Percentiles rank a stretch among this genome's conserved stretches.
Evolutionary conservation across 352 stramenopile genomes (phyloP).

Genomic region (Globisporangium orthogonon): DNA sequence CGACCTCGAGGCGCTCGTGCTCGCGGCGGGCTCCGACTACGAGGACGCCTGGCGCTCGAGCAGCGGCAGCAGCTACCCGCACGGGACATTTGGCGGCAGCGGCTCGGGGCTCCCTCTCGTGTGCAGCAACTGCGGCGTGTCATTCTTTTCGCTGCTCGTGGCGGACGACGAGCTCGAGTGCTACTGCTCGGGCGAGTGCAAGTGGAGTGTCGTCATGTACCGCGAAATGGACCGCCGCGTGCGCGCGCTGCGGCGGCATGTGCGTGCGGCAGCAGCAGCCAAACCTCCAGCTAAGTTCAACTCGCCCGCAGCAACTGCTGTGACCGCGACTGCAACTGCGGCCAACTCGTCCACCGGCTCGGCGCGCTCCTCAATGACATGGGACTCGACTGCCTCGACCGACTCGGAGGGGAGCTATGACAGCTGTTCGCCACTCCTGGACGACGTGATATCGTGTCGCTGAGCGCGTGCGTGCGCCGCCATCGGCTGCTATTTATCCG

Average conservation of each 20-base stretch:
- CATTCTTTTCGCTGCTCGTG: conserved; percentile 74
- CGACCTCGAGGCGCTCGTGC: conserved; percentile 38
- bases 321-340: no score
- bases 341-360: neutral
- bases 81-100: neutral
- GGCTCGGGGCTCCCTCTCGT: conserved; percentile 69
- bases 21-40: conserved; percentile 20
- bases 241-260: conserved; percentile 32
- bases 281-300: neutral
- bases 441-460: conserved; percentile 27
- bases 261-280: conserved; percentile 2
- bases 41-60: conserved; percentile 15
- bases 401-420: conserved; percentile 1
- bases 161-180: conserved; percentile 57
- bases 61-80: neutral
- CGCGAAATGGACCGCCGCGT: conserved; percentile 74
- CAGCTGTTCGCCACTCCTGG: conserved; percentile 19
- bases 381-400: neutral
- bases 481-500: conserved; percentile 11
- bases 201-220: conserved; percentile 87
- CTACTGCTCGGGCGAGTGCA: conserved; percentile 86
- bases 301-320: neutral
- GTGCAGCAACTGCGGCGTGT: conserved; percentile 79
- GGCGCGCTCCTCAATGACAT: neutral
- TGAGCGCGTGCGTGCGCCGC: conserved; percentile 7